A percentile compares a stretch with the other conserved stretches of the same genome.
These are phyloP conservation scores for Gossypium schwendimanii DNA, from an alignment of 441 rosid species.

Conservation along the genomic window DNA sequence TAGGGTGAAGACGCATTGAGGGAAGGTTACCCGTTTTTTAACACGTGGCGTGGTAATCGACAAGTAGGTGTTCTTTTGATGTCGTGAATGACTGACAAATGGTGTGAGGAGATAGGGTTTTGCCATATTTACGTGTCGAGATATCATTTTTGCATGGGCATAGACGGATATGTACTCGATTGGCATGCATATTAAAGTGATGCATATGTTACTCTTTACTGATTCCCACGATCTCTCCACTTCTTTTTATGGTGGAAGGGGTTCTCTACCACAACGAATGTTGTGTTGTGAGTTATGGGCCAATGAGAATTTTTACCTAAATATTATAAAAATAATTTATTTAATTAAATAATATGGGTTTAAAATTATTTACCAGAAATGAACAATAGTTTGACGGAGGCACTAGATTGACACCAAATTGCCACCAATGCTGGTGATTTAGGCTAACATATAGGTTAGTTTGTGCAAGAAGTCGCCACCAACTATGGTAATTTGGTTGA, in stretches of 20 bases:
- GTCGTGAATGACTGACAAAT: background rate
- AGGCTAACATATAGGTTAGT: too few species aligned
- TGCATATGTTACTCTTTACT: background rate
- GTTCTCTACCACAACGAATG: too few species aligned
- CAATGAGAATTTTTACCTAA: too few species aligned
- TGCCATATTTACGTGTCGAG: background rate
- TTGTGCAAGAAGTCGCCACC: too few species aligned
- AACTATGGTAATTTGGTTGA: too few species aligned
- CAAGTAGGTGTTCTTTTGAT: background rate
- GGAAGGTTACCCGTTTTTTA: background rate
- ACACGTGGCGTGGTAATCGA: background rate
- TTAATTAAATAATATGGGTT: too few species aligned
- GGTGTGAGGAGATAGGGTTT: background rate
- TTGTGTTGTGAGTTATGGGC: too few species aligned
- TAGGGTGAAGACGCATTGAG: background rate
- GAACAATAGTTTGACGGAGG: too few species aligned
- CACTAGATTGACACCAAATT: too few species aligned
- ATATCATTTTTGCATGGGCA: background rate
- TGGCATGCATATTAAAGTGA: slow-evolving; percentile 8
- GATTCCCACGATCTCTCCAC: background rate
- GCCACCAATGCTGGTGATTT: too few species aligned
- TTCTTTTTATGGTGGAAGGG: background rate
- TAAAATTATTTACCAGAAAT: too few species aligned
- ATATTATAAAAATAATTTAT: too few species aligned
- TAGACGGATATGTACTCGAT: background rate